A percentile compares a stretch with the other conserved stretches of the same genome.
Conservation (phyloP, 345 rosid genomes). For the Populus davidiana region DNA sequence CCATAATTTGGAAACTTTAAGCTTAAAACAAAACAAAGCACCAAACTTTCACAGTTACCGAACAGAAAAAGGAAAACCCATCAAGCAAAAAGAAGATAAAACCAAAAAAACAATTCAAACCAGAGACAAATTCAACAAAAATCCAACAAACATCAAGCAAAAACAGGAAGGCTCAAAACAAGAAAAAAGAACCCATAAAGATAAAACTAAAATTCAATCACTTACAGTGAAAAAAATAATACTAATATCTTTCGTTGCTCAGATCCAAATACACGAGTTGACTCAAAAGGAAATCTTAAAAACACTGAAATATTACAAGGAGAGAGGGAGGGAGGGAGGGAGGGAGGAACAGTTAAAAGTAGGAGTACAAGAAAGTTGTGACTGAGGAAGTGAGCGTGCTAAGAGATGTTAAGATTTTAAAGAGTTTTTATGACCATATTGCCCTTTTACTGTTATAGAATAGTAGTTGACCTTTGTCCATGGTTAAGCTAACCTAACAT, state of each 20-base stretch:
- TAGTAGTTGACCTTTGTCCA: neutral
- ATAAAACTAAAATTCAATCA: neutral
- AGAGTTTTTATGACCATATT: constrained; percentile 1
- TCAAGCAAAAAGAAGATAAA: neutral
- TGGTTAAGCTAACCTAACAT: neutral
- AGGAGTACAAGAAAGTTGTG: neutral
- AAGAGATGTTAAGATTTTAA: neutral
- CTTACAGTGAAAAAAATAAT: constrained; percentile 1
- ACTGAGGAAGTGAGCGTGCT: neutral
- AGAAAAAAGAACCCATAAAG: neutral
- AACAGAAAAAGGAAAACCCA: neutral
- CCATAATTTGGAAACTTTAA: neutral
- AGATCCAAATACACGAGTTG: constrained; percentile 13
- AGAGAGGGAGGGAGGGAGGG: neutral
- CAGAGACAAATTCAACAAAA: neutral
- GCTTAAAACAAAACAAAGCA: neutral
- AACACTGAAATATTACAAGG: neutral
- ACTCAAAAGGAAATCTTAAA: neutral
- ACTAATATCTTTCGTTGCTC: neutral
- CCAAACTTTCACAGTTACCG: neutral
- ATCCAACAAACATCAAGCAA: neutral
- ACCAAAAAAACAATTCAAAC: neutral
- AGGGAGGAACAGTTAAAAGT: neutral
- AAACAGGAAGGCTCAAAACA: neutral
- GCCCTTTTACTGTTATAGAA: constrained; percentile 5